Percentiles rank a stretch among this genome's conserved stretches.
Conservation (phyloP, 1,284 basidiomycete genomes). For the Boletellus dicymbophilus region DNA sequence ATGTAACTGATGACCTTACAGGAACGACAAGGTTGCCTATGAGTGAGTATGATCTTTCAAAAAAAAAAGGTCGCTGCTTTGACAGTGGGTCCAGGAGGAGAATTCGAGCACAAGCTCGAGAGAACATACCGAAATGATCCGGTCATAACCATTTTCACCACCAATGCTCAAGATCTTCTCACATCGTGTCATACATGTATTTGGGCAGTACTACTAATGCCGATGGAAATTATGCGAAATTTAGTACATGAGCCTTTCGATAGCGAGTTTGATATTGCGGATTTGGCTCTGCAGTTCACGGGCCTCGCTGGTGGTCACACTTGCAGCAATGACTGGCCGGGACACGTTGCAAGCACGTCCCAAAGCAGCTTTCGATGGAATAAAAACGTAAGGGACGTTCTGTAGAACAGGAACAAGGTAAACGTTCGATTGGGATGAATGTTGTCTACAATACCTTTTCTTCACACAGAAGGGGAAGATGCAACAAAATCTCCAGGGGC, state of each 20-base stretch:
- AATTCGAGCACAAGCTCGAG: conserved; percentile 81
- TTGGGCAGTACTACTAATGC: conserved; percentile 13
- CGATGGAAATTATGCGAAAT: conserved; percentile 1
- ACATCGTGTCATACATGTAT: conserved; percentile 13
- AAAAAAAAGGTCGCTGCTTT: conserved; percentile 9
- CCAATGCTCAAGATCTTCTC: not conserved
- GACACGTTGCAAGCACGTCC: conserved; percentile 97
- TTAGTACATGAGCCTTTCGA: conserved; percentile 66
- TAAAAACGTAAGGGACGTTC: conserved; percentile 97
- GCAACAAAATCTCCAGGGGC: conserved; percentile 96
- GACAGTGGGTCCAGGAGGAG: conserved; percentile 55
- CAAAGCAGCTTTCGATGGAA: conserved; percentile 92
- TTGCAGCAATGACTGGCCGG: conserved; percentile 93
- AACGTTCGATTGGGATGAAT: not conserved
- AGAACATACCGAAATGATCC: conserved; percentile 78
- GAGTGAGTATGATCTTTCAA: conserved; percentile 57
- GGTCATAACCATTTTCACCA: not conserved
- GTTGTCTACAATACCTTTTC: conserved; percentile 73
- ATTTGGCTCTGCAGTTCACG: conserved; percentile 93
- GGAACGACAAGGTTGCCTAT: conserved; percentile 89
- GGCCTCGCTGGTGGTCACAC: conserved; percentile 95
- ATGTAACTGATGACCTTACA: conserved; percentile 33
- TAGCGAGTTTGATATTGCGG: conserved; percentile 83
- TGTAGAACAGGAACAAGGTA: conserved; percentile 28
- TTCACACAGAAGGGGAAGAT: conserved; percentile 96